Conservation (phyloP, 2,329 filamentous ascomycete genomes). For the Mycosphaerelloides madeirae region DNA sequence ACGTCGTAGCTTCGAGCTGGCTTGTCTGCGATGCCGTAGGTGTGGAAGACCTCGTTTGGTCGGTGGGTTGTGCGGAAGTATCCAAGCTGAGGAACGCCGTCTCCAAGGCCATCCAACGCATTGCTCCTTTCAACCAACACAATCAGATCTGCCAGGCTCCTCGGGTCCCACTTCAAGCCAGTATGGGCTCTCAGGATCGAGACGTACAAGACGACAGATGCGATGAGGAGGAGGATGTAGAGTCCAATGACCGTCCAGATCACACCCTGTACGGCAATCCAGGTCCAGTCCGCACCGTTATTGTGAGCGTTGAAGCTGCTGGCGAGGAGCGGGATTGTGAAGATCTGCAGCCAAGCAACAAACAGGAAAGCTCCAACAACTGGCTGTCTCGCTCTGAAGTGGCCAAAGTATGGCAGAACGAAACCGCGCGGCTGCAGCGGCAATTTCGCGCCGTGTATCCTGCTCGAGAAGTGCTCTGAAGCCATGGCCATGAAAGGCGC, state of each 20-base stretch:
- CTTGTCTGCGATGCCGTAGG: slow-evolving; percentile 63
- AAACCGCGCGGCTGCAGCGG: slow-evolving; percentile 58
- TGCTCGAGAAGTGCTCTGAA: slow-evolving; percentile 53
- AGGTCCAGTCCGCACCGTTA: slow-evolving; percentile 62
- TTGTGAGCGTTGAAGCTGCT: slow-evolving; percentile 66
- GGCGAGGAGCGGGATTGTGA: slow-evolving; percentile 77
- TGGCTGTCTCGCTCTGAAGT: slow-evolving; percentile 64
- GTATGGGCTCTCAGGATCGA: slow-evolving; percentile 55
- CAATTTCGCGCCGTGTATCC: slow-evolving; percentile 63
- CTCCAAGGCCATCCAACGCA: slow-evolving; percentile 54
- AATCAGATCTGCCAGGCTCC: slow-evolving; percentile 75
- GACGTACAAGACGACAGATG: slow-evolving; percentile 55
- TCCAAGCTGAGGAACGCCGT: slow-evolving; percentile 63
- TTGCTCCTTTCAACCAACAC: slow-evolving; percentile 77
- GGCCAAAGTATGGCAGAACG: slow-evolving; percentile 62
- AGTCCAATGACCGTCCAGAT: slow-evolving; percentile 73
- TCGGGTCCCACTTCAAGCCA: slow-evolving; percentile 78
- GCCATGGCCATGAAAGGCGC: slow-evolving; percentile 76
- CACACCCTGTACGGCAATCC: slow-evolving; percentile 72
- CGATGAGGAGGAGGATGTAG: slow-evolving; percentile 63
- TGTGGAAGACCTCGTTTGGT: slow-evolving; percentile 68
- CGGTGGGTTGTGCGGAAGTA: slow-evolving; percentile 73
- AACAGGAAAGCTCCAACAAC: slow-evolving; percentile 61
- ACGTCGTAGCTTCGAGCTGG: slow-evolving; percentile 49
- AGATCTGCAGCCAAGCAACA: slow-evolving; percentile 71